These are phyloP conservation scores for Aegilops tauschii DNA, from an alignment of 176 grass and related monocot genomes.

Conservation along the genomic window DNA sequence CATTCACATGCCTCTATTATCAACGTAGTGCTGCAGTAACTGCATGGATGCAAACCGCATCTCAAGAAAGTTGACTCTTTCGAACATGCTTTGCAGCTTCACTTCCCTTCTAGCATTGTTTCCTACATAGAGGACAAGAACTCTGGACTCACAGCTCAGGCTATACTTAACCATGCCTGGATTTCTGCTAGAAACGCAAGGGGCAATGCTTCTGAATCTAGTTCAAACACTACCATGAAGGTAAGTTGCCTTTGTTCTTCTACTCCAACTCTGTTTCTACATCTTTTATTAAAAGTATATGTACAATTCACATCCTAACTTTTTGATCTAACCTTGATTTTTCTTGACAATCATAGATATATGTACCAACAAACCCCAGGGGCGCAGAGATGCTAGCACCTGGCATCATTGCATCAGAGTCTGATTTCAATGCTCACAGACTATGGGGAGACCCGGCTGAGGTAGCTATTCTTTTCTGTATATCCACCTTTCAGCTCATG, in stretches of 20 bases:
- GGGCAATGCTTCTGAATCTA: constrained; percentile 43
- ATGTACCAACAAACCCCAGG: constrained; percentile 69
- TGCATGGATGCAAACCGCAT: background rate
- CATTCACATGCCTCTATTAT: background rate
- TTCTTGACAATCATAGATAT: constrained; percentile 31
- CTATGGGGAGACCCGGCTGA: constrained; percentile 72
- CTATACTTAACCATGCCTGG: constrained; percentile 71
- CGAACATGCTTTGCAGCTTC: constrained; percentile 50
- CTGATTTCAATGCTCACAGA: constrained; percentile 60
- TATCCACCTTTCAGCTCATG: background rate
- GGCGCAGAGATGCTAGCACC: constrained; percentile 63
- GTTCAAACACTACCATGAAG: constrained; percentile 48
- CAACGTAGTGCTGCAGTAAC: too few relatives aligned
- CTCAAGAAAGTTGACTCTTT: background rate
- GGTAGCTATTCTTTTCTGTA: constrained; percentile 47
- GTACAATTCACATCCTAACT: background rate
- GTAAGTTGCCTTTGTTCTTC: constrained; percentile 12
- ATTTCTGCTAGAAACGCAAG: constrained; percentile 41
- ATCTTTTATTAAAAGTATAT: background rate
- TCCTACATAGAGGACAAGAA: constrained; percentile 71
- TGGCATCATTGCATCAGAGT: constrained; percentile 64
- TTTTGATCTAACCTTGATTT: background rate
- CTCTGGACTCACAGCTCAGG: constrained; percentile 59
- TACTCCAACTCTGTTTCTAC: background rate
- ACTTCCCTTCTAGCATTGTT: constrained; percentile 67